Conservation (phyloP, 306 rosid genomes). For the Trifolium fragiferum region DNA sequence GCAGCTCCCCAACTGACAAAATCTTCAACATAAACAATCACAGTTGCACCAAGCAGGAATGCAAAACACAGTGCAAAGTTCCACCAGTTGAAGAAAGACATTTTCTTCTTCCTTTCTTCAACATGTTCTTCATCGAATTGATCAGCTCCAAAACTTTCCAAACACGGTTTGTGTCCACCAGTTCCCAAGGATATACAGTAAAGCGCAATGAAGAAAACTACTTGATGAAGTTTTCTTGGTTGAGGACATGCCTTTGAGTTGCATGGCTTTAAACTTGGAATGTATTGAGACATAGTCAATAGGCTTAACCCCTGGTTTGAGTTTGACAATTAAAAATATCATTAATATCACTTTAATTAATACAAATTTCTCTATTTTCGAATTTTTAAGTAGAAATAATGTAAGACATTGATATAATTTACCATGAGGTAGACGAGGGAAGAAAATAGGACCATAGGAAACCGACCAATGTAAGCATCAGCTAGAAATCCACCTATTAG, state of each 20-base stretch:
- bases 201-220: slow-evolving; percentile 55
- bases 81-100: slow-evolving; percentile 68
- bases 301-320: slow-evolving; percentile 51
- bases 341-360: no score
- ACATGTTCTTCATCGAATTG: slow-evolving; percentile 55
- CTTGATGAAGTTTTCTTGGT: slow-evolving; percentile 58
- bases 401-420: slow-evolving; percentile 1
- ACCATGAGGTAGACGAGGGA: slow-evolving; percentile 57
- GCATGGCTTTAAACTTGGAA: slow-evolving; percentile 56
- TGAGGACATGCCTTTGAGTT: slow-evolving; percentile 26
- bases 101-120: slow-evolving; percentile 55
- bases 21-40: slow-evolving; percentile 53
- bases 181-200: slow-evolving; percentile 55
- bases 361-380: no score
- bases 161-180: slow-evolving; percentile 60
- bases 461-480: slow-evolving; percentile 62
- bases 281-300: slow-evolving; percentile 54
- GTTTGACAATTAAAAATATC: background rate
- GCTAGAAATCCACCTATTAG: slow-evolving; percentile 59
- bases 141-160: slow-evolving; percentile 64
- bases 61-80: slow-evolving; percentile 42
- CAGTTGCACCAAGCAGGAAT: slow-evolving; percentile 49
- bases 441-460: slow-evolving; percentile 49
- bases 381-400: background rate
- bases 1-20: slow-evolving; percentile 55